Conservation (phyloP, 257 asterid species). For the Parsonsia alboflavescens region DNA sequence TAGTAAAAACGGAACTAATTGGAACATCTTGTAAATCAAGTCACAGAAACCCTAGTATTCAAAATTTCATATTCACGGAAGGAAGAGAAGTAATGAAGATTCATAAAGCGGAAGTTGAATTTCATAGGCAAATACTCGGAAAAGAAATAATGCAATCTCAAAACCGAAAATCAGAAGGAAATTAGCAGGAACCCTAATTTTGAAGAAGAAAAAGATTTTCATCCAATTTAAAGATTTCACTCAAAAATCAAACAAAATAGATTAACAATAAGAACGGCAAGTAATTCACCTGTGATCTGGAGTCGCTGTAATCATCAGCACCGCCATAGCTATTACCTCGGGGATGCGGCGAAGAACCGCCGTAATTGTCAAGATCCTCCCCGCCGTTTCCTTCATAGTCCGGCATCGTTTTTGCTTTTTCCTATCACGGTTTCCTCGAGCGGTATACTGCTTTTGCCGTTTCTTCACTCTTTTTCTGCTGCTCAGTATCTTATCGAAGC, state of each 20-base stretch:
- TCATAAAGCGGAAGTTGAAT: neutral
- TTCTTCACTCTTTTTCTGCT: neutral
- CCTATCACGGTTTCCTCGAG: neutral
- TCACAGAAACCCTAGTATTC: neutral
- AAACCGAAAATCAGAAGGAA: neutral
- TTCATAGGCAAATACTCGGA: neutral
- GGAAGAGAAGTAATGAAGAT: neutral
- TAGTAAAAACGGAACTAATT: neutral
- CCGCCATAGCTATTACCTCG: conserved; percentile 26
- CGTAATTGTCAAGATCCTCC: conserved; percentile 30
- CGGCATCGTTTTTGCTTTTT: conserved; percentile 22
- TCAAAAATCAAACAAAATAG: neutral
- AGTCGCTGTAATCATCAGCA: conserved; percentile 33
- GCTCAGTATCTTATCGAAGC: neutral
- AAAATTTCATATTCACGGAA: neutral
- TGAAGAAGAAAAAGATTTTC: neutral
- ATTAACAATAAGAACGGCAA: neutral
- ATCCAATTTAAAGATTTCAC: neutral
- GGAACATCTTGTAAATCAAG: neutral
- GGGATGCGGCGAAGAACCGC: conserved; percentile 22
- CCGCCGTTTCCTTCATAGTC: conserved; percentile 39
- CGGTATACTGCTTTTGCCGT: neutral
- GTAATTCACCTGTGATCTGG: conserved; percentile 37
- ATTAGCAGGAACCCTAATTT: neutral
- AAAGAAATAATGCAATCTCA: neutral